Conservation (phyloP, 352 stramenopile genomes). For the Globisporangium yorkense region DNA sequence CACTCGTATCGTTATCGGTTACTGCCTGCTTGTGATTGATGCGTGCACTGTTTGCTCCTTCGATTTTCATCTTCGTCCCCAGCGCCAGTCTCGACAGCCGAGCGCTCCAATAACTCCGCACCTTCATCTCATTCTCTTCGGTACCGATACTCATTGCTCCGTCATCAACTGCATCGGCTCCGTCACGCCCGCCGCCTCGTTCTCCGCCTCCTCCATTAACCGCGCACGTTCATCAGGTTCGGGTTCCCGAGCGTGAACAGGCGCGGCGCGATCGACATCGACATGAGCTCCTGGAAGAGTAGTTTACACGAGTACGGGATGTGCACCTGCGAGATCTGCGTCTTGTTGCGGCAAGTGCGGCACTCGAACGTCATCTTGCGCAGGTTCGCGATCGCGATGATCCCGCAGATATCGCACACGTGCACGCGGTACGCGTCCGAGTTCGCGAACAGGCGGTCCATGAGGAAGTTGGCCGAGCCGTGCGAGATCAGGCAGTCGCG, state of each 20-base stretch:
- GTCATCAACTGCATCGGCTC: background rate
- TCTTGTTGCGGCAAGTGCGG: slow-evolving; percentile 93
- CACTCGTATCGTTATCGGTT: too few relatives aligned
- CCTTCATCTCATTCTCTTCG: background rate
- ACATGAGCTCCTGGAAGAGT: slow-evolving; percentile 99
- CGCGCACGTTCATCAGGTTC: slow-evolving; percentile 47
- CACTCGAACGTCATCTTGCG: slow-evolving; percentile 99
- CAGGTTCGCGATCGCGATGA: slow-evolving; percentile 98
- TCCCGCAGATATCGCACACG: slow-evolving; percentile 98
- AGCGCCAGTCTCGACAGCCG: background rate
- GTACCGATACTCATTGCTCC: background rate
- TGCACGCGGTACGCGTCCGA: slow-evolving; percentile 98
- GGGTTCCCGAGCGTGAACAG: slow-evolving; percentile 93
- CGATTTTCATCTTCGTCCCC: background rate
- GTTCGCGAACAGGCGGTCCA: slow-evolving; percentile 99
- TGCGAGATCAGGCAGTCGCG: slow-evolving; percentile 99
- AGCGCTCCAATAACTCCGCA: background rate
- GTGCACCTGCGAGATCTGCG: slow-evolving; percentile 93
- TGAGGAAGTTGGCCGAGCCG: slow-evolving; percentile 98
- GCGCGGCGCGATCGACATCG: slow-evolving; percentile 99
- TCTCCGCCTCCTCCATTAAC: background rate
- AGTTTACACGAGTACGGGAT: slow-evolving; percentile 99
- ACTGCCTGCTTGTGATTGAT: too few relatives aligned
- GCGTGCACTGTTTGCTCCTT: too few relatives aligned
- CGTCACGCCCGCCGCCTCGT: background rate